Base-by-base conservation (phyloP, 768 basidiomycete genomes). In the Lyophyllum shimeji region DNA sequence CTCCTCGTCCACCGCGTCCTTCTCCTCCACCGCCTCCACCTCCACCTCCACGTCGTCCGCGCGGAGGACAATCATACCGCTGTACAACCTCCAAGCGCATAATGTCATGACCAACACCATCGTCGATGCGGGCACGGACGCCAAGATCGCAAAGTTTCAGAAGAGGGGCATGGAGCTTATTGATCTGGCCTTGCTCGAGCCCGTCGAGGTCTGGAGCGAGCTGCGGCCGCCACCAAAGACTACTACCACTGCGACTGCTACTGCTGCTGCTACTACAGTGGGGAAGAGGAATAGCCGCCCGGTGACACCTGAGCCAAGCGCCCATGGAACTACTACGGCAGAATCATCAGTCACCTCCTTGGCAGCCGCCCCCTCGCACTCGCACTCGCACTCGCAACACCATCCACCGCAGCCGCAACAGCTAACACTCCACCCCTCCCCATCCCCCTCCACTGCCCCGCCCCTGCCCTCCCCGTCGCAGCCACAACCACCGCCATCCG, bases 1-100 rank as follows among this genome's bases (percentile, higher is more conserved):
- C 45, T 52, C 75, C 20, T 62, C 65, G 7, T 82, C 83, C 45
- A 78, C 79, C 21, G 73, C 78, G 44, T 90, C 90, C n/a, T 82
- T 81, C 37, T 75, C 74, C 34, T 86, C 87, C 0, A 78, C 83
- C 44, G 74, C 74, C 11, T 86, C 67, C 15, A 66, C 61, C 40
- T 74, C 73, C 18, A 59, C 69, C 9, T 73, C 74, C 13, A 70
- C 77, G 1, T 68, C 79, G 3, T 79, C 82, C 11, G 75, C 76
- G 25, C 77, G 89, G n/a, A 80, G 90, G 56, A 85, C 82, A 68
- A 93, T 94, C 65, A 85, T 93, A 53, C 91, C 93, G 0, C 74
- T 95, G 2, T 93, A 94, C 71, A 94, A 93, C 65, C 80, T 95
- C 20, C 87, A 89, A 56, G 91, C 91, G 0, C 93, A 95, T 69